phyloP scores from a whole-genome alignment of 2,329 filamentous ascomycete species.

The Chaetomium olivaceum region DNA sequence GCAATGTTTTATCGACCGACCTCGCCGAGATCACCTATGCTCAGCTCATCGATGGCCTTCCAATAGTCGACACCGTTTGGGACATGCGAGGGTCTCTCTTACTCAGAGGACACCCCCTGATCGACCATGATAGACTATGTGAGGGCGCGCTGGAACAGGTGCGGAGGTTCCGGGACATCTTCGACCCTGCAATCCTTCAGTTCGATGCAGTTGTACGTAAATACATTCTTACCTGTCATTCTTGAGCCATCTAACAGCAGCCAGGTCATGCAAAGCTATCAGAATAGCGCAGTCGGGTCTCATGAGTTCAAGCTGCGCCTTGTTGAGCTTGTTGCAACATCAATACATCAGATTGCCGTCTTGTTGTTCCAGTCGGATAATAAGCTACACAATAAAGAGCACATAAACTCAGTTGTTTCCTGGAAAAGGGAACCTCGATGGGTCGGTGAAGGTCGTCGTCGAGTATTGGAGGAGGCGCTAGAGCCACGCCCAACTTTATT shows the following conservation, averaged over 20 bases:
- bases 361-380: background rate
- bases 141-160: conserved; percentile 10
- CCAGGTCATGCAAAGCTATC: conserved; percentile 10
- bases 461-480: background rate
- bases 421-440: conserved; percentile 13
- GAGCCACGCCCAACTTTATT: conserved; percentile 15
- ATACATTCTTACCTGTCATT: background rate
- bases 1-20: conserved; percentile 15
- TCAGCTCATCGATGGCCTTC: conserved; percentile 15
- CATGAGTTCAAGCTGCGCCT: conserved; percentile 16
- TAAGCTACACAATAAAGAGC: conserved; percentile 16
- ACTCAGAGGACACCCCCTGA: conserved; percentile 7
- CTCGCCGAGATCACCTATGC: conserved; percentile 8
- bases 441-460: background rate
- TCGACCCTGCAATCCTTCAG: background rate
- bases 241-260: background rate
- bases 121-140: conserved; percentile 6
- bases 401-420: conserved; percentile 8
- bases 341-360: conserved; percentile 16
- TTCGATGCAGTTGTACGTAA: background rate
- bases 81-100: conserved; percentile 1
- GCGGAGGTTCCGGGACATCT: background rate
- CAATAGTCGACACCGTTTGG: background rate
- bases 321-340: conserved; percentile 11
- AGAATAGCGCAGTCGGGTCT: background rate